Base-by-base conservation (phyloP, 371 early-diverging fungal species). In the Apophysomyces elegans region DNA sequence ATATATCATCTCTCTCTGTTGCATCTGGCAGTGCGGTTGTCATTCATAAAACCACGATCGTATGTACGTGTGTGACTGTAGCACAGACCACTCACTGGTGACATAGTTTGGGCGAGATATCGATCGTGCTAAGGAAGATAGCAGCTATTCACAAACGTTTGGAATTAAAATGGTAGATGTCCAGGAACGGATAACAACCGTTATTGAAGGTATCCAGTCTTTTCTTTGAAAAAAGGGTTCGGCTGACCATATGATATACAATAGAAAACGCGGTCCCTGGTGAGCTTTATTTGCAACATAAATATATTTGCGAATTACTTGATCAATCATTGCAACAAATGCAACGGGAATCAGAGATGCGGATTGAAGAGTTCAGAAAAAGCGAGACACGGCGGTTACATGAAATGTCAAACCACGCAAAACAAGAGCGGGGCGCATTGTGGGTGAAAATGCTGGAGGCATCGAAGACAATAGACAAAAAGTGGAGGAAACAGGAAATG, bases 371-470 rank as follows among this genome's bases (percentile, higher is more conserved):
- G 4, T 80, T 61, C 43, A 57, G 58, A 36, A 60, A 66, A 41
- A 76, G 75, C 32, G 73, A 80, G 39, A 56, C 67, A 7, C 38
- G 43, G 9, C 44, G 60, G 9, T 61, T 78, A 32, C 61, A 56
- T 18, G 57, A 60, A 35, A 63, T 59, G 13, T 66, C 66, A 56
- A 58, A 71, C 37, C 67, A 70, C 38, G 71, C 72, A 0, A 67
- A 63, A 35, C 68, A 72, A 5, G 78, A 80, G 13, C 56, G 73
- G 4, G 54, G 67, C 0, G n/a, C 62, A 8, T 43, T 80, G 21
- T 80, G 78, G 76, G 74, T 68, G 32, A 68, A 66, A 11, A 74
- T 77, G 41, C 58, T 75, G 37, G 68, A 71, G 39, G 69, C 65
- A 36, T 63, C 66, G 16, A 63, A 64, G 39, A 69, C 73, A 2